Evolutionary conservation across 129 eudicot genomes (phyloP), one percentile per base, ranked within the genome.

Genomic region (Heracleum sosnowskyi): DNA sequence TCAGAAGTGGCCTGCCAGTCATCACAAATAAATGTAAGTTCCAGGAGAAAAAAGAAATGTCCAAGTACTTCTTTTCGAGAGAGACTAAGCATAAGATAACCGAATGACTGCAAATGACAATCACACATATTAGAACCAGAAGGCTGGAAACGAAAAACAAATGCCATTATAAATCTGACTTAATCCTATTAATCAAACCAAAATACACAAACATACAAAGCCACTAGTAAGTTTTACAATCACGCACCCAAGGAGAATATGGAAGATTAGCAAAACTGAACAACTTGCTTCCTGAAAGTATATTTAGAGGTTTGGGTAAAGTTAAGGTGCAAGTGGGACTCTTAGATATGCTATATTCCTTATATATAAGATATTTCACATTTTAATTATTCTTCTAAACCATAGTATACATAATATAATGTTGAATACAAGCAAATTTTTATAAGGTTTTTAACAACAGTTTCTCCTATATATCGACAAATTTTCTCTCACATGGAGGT

Each of bases 1-100:
- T 86, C 77, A 96, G 62, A 60, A 96, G 97, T 40, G 97, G 99
- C 76, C 99, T 96, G 90, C 71, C 78, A 78, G 62, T 72, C 63
- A 72, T 73, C 49, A 77, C 74, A 60, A 80, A 76, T 53, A 53
- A 53, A 29, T 17, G 75, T 46, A 26, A 76, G 79, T 57, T 73
- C 74, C 70, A 76, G 53, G n/a, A 16, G 60, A 71, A 31, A 60
- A 82, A 22, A 53, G 13, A 55, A 55, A 13, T 29, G 36, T 13
- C 18, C 64, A 18, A 37, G 18, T 63, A 18, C 20, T 39, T 55
- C 47, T 60, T 69, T 41, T 36, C 8, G 49, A 37, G 60, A 26
- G 33, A 68, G 77, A n/a, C 28, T 40, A 78, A 36, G 45, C 75
- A 78, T 18, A 75, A 69, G 29, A 70, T 44, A 75, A 70, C 40